phyloP scores from a whole-genome alignment of 2,329 filamentous ascomycete species.

The Corniculantispora saksenae region DNA sequence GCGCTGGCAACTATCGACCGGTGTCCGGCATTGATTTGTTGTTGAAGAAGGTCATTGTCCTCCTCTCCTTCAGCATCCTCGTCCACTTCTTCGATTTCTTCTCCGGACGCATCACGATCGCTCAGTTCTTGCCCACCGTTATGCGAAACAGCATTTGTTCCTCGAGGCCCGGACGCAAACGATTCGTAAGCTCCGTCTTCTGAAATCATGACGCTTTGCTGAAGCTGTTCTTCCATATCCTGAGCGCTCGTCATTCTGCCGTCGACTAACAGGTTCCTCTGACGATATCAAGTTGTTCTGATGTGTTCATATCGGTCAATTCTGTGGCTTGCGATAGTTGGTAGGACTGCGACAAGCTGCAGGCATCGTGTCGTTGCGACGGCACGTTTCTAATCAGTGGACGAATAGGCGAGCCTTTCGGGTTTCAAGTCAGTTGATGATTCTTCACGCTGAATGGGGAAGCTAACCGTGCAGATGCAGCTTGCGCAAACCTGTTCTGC shows the following conservation, averaged over 20 bases:
- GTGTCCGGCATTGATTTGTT: conserved; percentile 26
- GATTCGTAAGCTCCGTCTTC: conserved; percentile 47
- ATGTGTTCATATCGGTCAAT: conserved; percentile 34
- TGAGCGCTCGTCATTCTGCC: conserved; percentile 52
- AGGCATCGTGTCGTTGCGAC: conserved; percentile 19
- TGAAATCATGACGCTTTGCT: conserved; percentile 55
- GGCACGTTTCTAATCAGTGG: conserved; percentile 11
- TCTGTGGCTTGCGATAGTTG: conserved; percentile 26
- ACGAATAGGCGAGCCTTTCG: neutral
- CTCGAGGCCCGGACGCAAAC: neutral
- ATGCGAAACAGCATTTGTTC: conserved; percentile 28
- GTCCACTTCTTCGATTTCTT: conserved; percentile 41
- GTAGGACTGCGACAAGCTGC: conserved; percentile 15
- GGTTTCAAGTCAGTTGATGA: neutral
- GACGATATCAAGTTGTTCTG: conserved; percentile 16
- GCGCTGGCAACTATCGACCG: conserved; percentile 9
- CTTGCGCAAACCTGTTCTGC: conserved; percentile 3
- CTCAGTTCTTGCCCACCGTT: conserved; percentile 38
- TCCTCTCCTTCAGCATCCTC: conserved; percentile 46
- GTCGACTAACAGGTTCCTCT: conserved; percentile 25
- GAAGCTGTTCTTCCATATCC: conserved; percentile 58
- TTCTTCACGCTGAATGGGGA: neutral
- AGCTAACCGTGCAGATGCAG: conserved; percentile 5
- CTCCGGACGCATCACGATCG: conserved; percentile 44
- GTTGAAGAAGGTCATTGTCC: conserved; percentile 36